A percentile compares a stretch with the other conserved stretches of the same genome.
These are phyloP conservation scores for Malus hybrid DNA, from an alignment of 331 rosid genomes.

Conservation along the genomic window DNA sequence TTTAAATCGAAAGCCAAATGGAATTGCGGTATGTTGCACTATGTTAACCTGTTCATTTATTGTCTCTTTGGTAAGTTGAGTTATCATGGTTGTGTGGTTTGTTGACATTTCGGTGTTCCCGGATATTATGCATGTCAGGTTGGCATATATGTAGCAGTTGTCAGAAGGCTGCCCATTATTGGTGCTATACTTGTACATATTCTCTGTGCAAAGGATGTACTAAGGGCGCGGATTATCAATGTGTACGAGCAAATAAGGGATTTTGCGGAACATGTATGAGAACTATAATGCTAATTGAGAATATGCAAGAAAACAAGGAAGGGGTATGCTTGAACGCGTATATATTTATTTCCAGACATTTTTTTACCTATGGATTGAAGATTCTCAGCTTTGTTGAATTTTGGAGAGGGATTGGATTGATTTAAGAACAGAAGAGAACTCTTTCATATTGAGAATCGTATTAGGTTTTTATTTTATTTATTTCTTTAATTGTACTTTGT, in stretches of 20 bases:
- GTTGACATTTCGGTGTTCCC: not conserved
- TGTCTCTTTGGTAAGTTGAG: not conserved
- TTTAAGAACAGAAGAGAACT: not conserved
- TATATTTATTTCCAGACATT: not conserved
- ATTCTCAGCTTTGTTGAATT: not conserved
- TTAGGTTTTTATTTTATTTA: not conserved
- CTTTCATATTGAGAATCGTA: not conserved
- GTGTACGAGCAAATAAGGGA: constrained; percentile 80
- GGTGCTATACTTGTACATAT: constrained; percentile 94
- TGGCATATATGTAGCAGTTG: constrained; percentile 95
- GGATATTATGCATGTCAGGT: constrained; percentile 44
- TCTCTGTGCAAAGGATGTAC: constrained; percentile 86
- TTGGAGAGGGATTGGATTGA: not conserved
- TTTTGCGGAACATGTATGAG: constrained; percentile 86
- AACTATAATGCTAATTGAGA: constrained; percentile 87
- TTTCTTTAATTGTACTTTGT: not conserved
- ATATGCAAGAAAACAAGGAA: constrained; percentile 54
- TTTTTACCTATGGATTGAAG: not conserved
- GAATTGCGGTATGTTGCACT: constrained; percentile 75
- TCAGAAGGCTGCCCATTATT: constrained; percentile 68
- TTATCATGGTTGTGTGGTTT: not conserved
- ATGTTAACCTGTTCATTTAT: not conserved
- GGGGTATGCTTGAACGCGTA: constrained; percentile 36
- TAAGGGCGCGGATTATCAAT: constrained; percentile 70
- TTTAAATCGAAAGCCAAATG: constrained; percentile 90